phyloP scores from a whole-genome alignment of 768 basidiomycete genomes.

The Podaxis sp. region DNA sequence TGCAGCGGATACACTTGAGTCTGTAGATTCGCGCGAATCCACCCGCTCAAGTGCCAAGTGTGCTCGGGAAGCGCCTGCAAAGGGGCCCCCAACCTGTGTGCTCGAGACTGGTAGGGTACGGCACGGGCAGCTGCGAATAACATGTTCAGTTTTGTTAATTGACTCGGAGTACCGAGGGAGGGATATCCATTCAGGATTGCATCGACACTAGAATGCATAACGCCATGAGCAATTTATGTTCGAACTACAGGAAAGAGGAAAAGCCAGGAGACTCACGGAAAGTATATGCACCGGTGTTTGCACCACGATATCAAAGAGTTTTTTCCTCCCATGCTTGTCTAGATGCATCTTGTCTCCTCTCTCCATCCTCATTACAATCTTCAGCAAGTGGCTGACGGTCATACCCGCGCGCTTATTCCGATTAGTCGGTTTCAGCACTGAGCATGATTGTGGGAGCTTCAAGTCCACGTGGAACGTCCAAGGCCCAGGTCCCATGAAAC shows the following conservation, averaged over 20 bases:
- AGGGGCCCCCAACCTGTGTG: constrained; percentile 5
- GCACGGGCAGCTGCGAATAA: constrained; percentile 48
- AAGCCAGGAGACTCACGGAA: constrained; percentile 53
- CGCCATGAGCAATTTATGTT: neutral
- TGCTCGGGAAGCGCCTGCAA: constrained; percentile 10
- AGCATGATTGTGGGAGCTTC: constrained; percentile 64
- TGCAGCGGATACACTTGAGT: constrained; percentile 33
- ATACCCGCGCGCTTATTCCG: constrained; percentile 77
- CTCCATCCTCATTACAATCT: constrained; percentile 81
- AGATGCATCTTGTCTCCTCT: constrained; percentile 66
- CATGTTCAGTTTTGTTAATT: constrained; percentile 33
- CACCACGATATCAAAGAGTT: constrained; percentile 84
- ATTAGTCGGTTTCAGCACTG: constrained; percentile 71
- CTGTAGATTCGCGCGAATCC: constrained; percentile 32
- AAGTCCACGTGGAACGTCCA: constrained; percentile 78
- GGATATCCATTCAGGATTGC: constrained; percentile 74
- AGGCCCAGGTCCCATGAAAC: constrained; percentile 76
- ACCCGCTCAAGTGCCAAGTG: constrained; percentile 27
- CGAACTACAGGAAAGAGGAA: neutral
- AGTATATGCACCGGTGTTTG: constrained; percentile 85
- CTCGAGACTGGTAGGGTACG: constrained; percentile 22
- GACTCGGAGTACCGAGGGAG: constrained; percentile 72
- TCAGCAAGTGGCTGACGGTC: constrained; percentile 70
- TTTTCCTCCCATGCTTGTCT: constrained; percentile 73
- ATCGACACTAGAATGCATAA: constrained; percentile 57